phyloP scores from a whole-genome alignment of 306 rosid genomes.

The Sophora flavescens region DNA sequence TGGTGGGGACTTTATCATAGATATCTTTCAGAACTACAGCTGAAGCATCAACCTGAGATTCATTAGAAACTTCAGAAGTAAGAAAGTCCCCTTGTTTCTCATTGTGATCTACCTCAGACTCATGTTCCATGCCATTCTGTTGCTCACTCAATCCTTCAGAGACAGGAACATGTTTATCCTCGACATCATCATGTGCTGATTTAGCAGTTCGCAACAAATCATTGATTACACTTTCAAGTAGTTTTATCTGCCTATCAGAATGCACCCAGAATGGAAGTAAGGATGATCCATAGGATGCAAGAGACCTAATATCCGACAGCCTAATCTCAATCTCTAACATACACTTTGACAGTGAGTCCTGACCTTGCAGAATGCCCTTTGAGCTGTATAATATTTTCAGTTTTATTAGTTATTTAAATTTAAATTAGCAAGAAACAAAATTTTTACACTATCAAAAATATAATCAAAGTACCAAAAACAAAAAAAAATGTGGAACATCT shows the following conservation, averaged over 20 bases:
- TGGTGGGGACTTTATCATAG: conserved; percentile 34
- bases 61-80: conserved; percentile 50
- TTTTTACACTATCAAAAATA: neutral
- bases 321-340: conserved; percentile 84
- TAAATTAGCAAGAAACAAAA: neutral
- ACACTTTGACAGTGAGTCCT: conserved; percentile 59
- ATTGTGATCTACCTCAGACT: conserved; percentile 49
- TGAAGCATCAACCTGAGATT: conserved; percentile 49
- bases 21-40: conserved; percentile 32
- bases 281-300: conserved; percentile 67
- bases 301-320: conserved; percentile 80
- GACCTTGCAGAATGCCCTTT: conserved; percentile 49
- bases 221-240: conserved; percentile 68
- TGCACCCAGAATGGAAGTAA: conserved; percentile 92
- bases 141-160: conserved; percentile 44
- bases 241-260: conserved; percentile 74
- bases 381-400: conserved; percentile 61
- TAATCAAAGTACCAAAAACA: conserved; percentile 21
- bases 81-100: conserved; percentile 42
- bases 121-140: conserved; percentile 44
- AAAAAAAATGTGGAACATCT: conserved; percentile 32
- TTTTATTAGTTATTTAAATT: conserved; percentile 17
- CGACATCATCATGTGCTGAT: conserved; percentile 51
- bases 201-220: conserved; percentile 56
- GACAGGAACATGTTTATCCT: conserved; percentile 49